Evolutionary conservation across 2,329 filamentous ascomycete species (phyloP), one percentile per base, ranked within the genome.

Genomic region (Zymoseptoria ardabiliae): DNA sequence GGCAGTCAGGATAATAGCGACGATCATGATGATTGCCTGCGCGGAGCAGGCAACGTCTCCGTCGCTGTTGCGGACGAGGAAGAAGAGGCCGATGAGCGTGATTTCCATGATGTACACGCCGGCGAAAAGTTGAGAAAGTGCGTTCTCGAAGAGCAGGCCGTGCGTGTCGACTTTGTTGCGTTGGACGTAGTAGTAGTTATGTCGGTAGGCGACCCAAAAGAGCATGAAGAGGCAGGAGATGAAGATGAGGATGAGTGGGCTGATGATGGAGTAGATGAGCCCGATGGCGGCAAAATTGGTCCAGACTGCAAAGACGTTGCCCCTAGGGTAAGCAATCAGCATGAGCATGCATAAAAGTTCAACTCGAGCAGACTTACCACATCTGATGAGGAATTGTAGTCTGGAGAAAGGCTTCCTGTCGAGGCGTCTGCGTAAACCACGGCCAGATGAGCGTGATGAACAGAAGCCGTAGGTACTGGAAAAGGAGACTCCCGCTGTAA

Each of bases 51-150:
- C 77, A 10, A 79, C 77, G 0, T 78, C 69, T 0, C 77, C 77
- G 0, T 82, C 78, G 20, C 45, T 30, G 62, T 91, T 82, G 51
- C 79, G 71, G 2, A 88, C 85, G 17, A 96, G 78, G 73, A 96
- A 91, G 75, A 97, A 96, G 19, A 97, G 78, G 48, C 91, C 92
- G 51, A 96, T 86, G 57, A 97, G 80, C 65, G 87, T 91, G 2
- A 96, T 79, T 69, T 97, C 90, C 87, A 97, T 93, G 61, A 96
- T 85, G 68, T 97, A 97, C 0, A 97, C 77, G 0, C 93, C 93
- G 0, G 90, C 93, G 68, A 97, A 96, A 0, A 92, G 88, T 70
- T 96, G 91, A 70, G 96, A 96, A 74, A 97, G 89, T 0, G 92
- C 92, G 45, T 88, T 83, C 0, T 92, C 92, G 69, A 95, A 97